These are phyloP conservation scores for Termitomyces sp. DNA, from an alignment of 768 basidiomycete genomes.

Conservation along the genomic window DNA sequence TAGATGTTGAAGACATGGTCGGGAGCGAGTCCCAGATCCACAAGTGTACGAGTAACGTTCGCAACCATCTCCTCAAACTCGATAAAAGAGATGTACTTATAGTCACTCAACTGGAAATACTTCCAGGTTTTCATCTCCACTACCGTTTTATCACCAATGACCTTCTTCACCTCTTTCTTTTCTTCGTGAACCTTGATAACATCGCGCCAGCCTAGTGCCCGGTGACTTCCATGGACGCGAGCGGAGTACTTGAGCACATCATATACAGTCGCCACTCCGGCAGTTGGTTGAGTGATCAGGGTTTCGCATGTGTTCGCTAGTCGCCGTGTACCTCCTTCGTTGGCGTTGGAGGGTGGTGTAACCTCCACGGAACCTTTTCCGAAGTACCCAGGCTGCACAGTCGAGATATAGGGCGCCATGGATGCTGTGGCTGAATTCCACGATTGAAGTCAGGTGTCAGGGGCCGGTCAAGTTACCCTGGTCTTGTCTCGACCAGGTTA, in stretches of 20 bases:
- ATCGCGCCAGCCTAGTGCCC: constrained; percentile 79
- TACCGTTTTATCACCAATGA: constrained; percentile 72
- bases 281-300: constrained; percentile 60
- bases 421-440: not conserved
- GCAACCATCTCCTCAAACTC: constrained; percentile 61
- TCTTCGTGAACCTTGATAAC: constrained; percentile 69
- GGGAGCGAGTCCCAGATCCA: constrained; percentile 64
- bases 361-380: constrained; percentile 65
- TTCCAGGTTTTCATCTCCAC: constrained; percentile 93
- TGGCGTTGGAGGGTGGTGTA: constrained; percentile 26
- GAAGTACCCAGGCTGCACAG: constrained; percentile 39
- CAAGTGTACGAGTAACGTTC: constrained; percentile 63
- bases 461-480: not conserved
- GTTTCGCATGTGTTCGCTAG: constrained; percentile 47
- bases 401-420: constrained; percentile 16
- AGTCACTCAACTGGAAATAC: constrained; percentile 88
- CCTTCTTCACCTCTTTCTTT: constrained; percentile 84
- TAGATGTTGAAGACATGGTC: constrained; percentile 88
- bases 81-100: constrained; percentile 73
- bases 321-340: constrained; percentile 55
- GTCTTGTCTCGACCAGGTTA: not conserved
- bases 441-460: not conserved
- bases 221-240: constrained; percentile 64
- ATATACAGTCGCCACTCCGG: constrained; percentile 73
- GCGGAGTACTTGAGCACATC: constrained; percentile 75